Evolutionary conservation across 495 filamentous ascomycete species (phyloP).

Genomic region (Recurvomyces mirabilis): DNA sequence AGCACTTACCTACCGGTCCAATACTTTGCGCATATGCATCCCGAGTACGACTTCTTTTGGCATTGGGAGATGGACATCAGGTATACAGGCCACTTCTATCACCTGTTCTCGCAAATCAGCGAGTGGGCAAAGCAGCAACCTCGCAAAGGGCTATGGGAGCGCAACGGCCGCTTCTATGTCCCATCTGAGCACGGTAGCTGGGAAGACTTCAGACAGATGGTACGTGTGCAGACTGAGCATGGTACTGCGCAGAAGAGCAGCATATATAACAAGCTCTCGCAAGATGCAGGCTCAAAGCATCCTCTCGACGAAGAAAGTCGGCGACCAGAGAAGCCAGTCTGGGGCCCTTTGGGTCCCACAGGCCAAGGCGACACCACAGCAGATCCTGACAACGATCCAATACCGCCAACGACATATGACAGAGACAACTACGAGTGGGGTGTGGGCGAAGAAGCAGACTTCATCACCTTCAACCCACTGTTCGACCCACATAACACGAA

Average conservation of each 20-base stretch:
- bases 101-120: constrained; percentile 64
- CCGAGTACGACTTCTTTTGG: constrained; percentile 94
- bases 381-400: constrained; percentile 55
- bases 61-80: constrained; percentile 98
- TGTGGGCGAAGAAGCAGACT: constrained; percentile 82
- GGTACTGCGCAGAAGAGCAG: constrained; percentile 65
- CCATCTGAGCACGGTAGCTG: constrained; percentile 78
- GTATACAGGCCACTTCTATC: constrained; percentile 93
- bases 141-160: constrained; percentile 86
- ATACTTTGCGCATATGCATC: constrained; percentile 77
- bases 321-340: constrained; percentile 61
- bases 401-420: constrained; percentile 59
- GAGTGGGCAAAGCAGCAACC: constrained; percentile 74
- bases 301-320: constrained; percentile 33
- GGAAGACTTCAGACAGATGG: constrained; percentile 87
- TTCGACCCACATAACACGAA: constrained; percentile 83
- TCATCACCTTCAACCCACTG: constrained; percentile 86
- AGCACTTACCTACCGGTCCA: constrained; percentile 89
- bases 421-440: constrained; percentile 81
- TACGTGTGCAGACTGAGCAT: constrained; percentile 78
- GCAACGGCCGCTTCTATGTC: constrained; percentile 83
- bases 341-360: constrained; percentile 68
- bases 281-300: constrained; percentile 25
- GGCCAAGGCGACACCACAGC: constrained; percentile 50
- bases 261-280: constrained; percentile 41